These are phyloP conservation scores for Dipteronia dyeriana DNA, from an alignment of 345 rosid genomes.

Conservation along the genomic window DNA sequence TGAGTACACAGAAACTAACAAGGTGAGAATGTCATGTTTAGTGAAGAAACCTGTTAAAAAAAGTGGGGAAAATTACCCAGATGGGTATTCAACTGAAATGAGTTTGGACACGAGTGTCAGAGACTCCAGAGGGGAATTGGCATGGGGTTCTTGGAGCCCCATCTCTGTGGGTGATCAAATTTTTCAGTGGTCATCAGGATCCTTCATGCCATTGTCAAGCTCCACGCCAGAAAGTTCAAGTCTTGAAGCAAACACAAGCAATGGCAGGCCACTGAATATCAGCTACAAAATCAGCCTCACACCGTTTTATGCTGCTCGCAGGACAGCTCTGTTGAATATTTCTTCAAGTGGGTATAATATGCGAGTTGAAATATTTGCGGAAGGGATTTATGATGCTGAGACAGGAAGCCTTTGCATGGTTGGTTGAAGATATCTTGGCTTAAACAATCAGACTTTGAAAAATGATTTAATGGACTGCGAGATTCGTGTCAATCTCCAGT, in stretches of 20 bases:
- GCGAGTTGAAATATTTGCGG: conserved; percentile 23
- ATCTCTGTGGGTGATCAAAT: conserved; percentile 33
- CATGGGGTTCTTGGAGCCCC: conserved; percentile 23
- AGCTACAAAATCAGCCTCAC: conserved; percentile 28
- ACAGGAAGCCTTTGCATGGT: conserved; percentile 54
- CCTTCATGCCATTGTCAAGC: not conserved
- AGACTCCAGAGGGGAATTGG: not conserved
- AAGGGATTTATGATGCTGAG: conserved; percentile 44
- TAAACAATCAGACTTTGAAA: not conserved
- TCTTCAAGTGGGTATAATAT: not conserved
- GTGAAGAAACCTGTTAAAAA: conserved; percentile 4
- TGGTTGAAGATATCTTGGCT: conserved; percentile 39
- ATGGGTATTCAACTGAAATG: conserved; percentile 29
- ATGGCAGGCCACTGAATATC: conserved; percentile 21
- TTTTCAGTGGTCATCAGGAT: not conserved
- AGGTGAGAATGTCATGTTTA: conserved; percentile 17
- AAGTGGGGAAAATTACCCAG: conserved; percentile 23
- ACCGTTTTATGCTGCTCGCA: not conserved
- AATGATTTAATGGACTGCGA: conserved; percentile 42
- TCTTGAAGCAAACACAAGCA: not conserved
- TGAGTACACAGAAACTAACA: conserved; percentile 22
- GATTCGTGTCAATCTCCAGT: conserved; percentile 34
- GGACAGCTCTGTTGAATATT: not conserved
- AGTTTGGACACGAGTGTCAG: conserved; percentile 21
- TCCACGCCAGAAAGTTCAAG: not conserved